Conservation (phyloP, 768 basidiomycete species). For the Mycena floridula region DNA sequence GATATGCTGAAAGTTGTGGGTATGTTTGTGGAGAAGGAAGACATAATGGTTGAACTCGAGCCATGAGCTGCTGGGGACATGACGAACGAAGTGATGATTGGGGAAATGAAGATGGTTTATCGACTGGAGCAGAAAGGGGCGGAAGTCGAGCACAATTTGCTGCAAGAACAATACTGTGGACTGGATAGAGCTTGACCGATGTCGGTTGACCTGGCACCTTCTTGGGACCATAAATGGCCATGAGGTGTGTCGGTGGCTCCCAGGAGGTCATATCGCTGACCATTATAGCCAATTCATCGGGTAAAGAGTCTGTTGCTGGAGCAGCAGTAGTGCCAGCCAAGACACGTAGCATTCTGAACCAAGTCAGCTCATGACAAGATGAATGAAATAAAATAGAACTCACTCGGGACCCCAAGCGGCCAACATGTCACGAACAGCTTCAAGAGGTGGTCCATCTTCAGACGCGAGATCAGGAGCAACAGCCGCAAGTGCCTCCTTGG, state of each 20-base stretch:
- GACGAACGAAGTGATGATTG: constrained; percentile 16
- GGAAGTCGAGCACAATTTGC: constrained; percentile 64
- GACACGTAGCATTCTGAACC: constrained; percentile 31
- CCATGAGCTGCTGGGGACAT: constrained; percentile 25
- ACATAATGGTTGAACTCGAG: constrained; percentile 59
- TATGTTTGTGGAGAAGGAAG: constrained; percentile 61
- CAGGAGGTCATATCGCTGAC: constrained; percentile 24
- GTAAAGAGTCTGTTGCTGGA: constrained; percentile 26
- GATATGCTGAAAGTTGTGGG: constrained; percentile 51
- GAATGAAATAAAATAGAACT: constrained; percentile 12
- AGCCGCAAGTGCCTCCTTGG: constrained; percentile 31
- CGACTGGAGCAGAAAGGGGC: not conserved
- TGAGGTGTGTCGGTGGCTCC: constrained; percentile 43
- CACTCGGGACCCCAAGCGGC: constrained; percentile 36
- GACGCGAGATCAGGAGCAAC: constrained; percentile 37
- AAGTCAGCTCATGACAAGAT: constrained; percentile 3
- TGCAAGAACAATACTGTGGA: constrained; percentile 66
- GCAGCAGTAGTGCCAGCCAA: constrained; percentile 29
- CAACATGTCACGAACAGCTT: constrained; percentile 41
- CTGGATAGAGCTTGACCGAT: constrained; percentile 48
- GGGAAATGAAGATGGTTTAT: not conserved
- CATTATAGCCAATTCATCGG: constrained; percentile 35
- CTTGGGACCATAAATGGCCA: constrained; percentile 35
- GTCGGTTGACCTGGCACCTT: constrained; percentile 14
- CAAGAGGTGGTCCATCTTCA: constrained; percentile 26